Evolutionary conservation across 2,329 filamentous ascomycete genomes (phyloP), one percentile per base, ranked within the genome.

Genomic region (Falciphora oryzae): DNA sequence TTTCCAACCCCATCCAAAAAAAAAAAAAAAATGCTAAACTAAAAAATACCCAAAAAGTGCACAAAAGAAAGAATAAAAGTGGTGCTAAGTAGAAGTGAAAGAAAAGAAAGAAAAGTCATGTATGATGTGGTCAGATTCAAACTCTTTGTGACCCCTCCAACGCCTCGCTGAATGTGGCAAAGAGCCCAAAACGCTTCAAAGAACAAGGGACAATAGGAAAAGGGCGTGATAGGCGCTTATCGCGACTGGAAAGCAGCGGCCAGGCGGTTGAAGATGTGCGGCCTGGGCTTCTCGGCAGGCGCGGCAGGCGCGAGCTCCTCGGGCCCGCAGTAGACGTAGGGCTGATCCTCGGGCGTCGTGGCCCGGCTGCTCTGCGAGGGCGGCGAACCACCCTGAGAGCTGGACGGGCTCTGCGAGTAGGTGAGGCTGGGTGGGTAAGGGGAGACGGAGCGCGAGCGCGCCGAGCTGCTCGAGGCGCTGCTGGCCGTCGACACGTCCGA

Each of bases 401-500:
- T 56, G 29, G 61, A 35, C 22, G 61, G 61, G 38, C 61, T 62
- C 16, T 69, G 68, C 14, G 80, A 81, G 66, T 79, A 79, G 65
- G 79, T 81, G 65, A 80, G 75, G 69, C 79, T 80, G 50, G 79
- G 74, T 16, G 75, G 81, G 10, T 79, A 77, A 63, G 79, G 69
- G 27, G 80, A 82, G 2, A 80, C 80, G 38, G 35, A 53, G 61
- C 61, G 61, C 27, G 61, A 65, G 31, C 76, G 77, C 50, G 80
- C 77, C 5, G 80, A 81, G 66, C 78, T 78, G 62, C 79, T 80
- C 61, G 81, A 83, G 74, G 76, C 79, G 75, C 79, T 81, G 64
- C 72, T 72, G 69, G 76, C 79, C 62, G 73, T 71, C 70, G 77
- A 79, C 73, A 77, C 78, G 35, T 75, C 74, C 62, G 85, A 78